phyloP scores from a whole-genome alignment of 345 rosid genomes.

The Eucalyptus globulus region DNA sequence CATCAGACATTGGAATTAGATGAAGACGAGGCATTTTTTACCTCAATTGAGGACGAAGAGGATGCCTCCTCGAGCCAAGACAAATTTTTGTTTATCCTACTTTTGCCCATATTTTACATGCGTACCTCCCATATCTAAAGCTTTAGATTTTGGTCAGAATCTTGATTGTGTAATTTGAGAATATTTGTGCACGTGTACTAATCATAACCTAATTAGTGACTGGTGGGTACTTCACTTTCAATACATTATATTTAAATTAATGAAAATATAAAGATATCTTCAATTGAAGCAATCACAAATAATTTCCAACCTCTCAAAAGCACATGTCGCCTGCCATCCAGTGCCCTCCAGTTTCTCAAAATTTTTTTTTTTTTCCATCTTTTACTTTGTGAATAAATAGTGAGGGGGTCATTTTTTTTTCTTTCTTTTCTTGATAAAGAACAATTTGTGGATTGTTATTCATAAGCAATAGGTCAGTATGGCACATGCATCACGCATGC shows the following conservation, averaged over 20 bases:
- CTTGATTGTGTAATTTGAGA: background rate
- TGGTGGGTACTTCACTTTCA: background rate
- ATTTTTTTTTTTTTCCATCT: too few relatives aligned
- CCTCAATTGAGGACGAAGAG: background rate
- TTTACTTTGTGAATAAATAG: too few relatives aligned
- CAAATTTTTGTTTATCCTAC: background rate
- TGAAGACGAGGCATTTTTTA: background rate
- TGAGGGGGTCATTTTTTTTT: too few relatives aligned
- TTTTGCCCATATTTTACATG: background rate
- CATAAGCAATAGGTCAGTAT: too few relatives aligned
- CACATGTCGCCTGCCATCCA: accelerated
- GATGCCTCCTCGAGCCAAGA: background rate
- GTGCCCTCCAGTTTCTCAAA: too few relatives aligned
- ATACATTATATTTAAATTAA: too few relatives aligned
- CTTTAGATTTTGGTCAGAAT: background rate
- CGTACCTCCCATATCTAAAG: background rate
- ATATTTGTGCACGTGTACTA: accelerated
- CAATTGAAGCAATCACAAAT: background rate
- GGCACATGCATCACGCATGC: too few relatives aligned
- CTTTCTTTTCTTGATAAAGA: too few relatives aligned
- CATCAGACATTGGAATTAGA: background rate
- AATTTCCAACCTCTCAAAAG: background rate
- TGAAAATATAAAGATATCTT: too few relatives aligned
- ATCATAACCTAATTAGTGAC: background rate
- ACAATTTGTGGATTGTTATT: too few relatives aligned